Percentiles rank a stretch among this genome's conserved stretches.
These are phyloP conservation scores for Parastagonospora nodorum DNA, from an alignment of 2,329 filamentous ascomycete species.

Conservation along the genomic window DNA sequence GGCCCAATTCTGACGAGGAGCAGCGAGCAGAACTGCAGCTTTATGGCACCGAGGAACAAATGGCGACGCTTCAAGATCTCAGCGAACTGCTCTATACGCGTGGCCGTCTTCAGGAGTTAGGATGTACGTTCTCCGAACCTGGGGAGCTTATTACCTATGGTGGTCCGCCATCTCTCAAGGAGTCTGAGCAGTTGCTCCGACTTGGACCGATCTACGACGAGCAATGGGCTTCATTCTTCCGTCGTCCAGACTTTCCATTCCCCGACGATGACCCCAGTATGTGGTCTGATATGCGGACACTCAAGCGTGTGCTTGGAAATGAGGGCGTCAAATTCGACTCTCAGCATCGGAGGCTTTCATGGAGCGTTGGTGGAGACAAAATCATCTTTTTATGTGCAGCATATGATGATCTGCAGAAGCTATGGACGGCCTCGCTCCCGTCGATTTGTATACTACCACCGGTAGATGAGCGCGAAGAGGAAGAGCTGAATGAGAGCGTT, in stretches of 20 bases:
- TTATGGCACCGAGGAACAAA: not conserved
- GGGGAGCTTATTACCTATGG: slow-evolving; percentile 17
- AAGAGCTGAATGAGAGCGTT: not conserved
- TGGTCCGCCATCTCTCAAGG: slow-evolving; percentile 1
- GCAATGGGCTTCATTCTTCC: slow-evolving; percentile 11
- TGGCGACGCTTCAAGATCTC: not conserved
- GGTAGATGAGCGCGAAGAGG: not conserved
- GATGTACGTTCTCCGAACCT: slow-evolving; percentile 2
- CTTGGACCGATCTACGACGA: slow-evolving; percentile 12
- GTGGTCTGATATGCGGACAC: slow-evolving; percentile 3
- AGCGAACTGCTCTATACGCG: slow-evolving; percentile 5
- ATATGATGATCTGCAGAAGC: slow-evolving; percentile 4
- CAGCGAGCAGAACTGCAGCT: not conserved
- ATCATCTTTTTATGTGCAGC: slow-evolving; percentile 4
- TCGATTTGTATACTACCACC: not conserved
- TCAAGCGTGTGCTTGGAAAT: slow-evolving; percentile 10
- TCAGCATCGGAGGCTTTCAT: slow-evolving; percentile 4
- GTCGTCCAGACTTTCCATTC: not conserved
- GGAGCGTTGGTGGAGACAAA: slow-evolving; percentile 1
- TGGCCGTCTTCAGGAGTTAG: slow-evolving; percentile 11
- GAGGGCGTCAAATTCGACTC: slow-evolving; percentile 10
- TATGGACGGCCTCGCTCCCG: slow-evolving; percentile 2
- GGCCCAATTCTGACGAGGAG: not conserved
- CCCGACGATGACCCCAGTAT: not conserved
- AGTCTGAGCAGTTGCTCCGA: slow-evolving; percentile 13